These are phyloP conservation scores for Exsudoporus frostii DNA, from an alignment of 768 basidiomycete genomes.

Conservation along the genomic window DNA sequence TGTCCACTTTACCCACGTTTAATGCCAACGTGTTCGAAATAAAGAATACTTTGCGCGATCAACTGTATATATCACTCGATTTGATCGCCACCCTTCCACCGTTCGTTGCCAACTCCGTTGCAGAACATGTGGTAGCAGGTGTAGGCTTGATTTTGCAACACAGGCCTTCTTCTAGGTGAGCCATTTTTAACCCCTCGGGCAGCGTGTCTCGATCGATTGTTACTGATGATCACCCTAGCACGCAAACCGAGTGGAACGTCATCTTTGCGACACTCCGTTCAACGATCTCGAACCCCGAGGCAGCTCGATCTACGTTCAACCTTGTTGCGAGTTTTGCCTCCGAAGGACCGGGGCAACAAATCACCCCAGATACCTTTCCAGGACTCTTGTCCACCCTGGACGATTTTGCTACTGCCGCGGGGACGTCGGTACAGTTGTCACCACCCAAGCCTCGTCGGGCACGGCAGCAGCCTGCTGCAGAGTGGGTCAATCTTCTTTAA, in stretches of 20 bases:
- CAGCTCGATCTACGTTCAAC: slow-evolving; percentile 79
- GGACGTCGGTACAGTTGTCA: slow-evolving; percentile 56
- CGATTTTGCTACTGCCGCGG: slow-evolving; percentile 81
- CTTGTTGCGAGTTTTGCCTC: slow-evolving; percentile 65
- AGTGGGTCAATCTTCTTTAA: slow-evolving; percentile 37
- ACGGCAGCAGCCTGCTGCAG: slow-evolving; percentile 47
- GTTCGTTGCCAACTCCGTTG: slow-evolving; percentile 74
- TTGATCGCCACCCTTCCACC: slow-evolving; percentile 78
- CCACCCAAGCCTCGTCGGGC: slow-evolving; percentile 50
- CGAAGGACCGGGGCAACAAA: slow-evolving; percentile 55
- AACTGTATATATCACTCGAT: slow-evolving; percentile 93
- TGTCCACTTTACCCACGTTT: not conserved
- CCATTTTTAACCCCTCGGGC: not conserved
- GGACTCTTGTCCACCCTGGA: slow-evolving; percentile 81
- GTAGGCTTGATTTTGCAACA: slow-evolving; percentile 78
- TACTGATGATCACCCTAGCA: slow-evolving; percentile 41
- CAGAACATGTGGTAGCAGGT: slow-evolving; percentile 89
- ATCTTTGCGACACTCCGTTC: slow-evolving; percentile 84
- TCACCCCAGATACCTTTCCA: slow-evolving; percentile 75
- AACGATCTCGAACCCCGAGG: slow-evolving; percentile 83
- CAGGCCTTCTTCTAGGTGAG: slow-evolving; percentile 60
- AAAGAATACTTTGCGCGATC: slow-evolving; percentile 83
- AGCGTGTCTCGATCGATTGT: not conserved
- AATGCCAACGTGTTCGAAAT: slow-evolving; percentile 1
- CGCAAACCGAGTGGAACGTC: slow-evolving; percentile 95